A percentile compares a stretch with the other conserved stretches of the same genome.
These are phyloP conservation scores for Inonotus hispidus DNA, from an alignment of 1,284 basidiomycete species.

Conservation along the genomic window DNA sequence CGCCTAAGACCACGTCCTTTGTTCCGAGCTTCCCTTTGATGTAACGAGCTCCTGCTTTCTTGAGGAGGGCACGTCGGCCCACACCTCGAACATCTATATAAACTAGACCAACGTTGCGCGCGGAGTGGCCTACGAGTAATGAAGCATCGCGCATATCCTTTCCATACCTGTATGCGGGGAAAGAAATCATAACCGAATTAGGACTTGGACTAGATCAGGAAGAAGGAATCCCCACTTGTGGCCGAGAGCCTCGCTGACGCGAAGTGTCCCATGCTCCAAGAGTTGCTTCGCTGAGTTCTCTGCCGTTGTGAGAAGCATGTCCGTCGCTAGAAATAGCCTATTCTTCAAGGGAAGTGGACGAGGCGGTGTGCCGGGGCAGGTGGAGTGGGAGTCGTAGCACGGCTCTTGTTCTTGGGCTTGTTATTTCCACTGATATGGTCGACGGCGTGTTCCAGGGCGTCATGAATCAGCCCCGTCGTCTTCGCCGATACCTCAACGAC, in stretches of 20 bases:
- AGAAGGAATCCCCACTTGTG: constrained; percentile 10
- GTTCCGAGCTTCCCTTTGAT: constrained; percentile 25
- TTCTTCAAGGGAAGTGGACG: constrained; percentile 25
- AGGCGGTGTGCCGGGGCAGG: constrained; percentile 23
- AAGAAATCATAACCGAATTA: neutral
- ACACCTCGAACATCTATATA: constrained; percentile 42
- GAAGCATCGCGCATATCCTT: constrained; percentile 36
- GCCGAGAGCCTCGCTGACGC: constrained; percentile 13
- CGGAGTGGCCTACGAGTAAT: constrained; percentile 32
- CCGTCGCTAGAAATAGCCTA: constrained; percentile 36
- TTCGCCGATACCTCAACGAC: constrained; percentile 63
- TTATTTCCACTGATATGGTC: constrained; percentile 18
- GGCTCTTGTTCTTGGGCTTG: constrained; percentile 21
- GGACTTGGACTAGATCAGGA: neutral
- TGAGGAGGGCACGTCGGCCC: constrained; percentile 36
- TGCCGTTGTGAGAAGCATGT: constrained; percentile 67
- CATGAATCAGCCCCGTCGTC: constrained; percentile 59
- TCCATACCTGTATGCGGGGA: constrained; percentile 32
- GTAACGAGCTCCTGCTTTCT: constrained; percentile 26
- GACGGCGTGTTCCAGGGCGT: constrained; percentile 46
- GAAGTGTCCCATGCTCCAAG: constrained; percentile 34
- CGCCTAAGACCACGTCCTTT: constrained; percentile 14
- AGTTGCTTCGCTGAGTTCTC: constrained; percentile 60
- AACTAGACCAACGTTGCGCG: constrained; percentile 39
- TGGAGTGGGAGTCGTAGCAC: constrained; percentile 18